Conservation (phyloP, 257 asterid genomes). For the Nyctanthes arbortristis region DNA sequence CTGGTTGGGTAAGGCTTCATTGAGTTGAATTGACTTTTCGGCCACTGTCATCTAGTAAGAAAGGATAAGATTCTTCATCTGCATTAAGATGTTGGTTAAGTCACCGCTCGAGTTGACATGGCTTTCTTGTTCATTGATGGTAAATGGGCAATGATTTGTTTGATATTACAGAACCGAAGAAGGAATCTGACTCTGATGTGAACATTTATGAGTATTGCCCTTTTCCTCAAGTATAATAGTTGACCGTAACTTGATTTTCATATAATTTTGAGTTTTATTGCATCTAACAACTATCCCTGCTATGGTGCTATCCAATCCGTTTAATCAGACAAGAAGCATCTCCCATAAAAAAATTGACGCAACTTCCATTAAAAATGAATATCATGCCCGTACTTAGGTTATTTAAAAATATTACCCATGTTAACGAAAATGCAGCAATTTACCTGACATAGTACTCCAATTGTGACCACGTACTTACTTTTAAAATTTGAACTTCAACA, state of each 20-base stretch:
- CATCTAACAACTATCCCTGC: background rate
- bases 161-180: no score
- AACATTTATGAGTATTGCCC: background rate
- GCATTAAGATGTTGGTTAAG: no score
- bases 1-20: background rate
- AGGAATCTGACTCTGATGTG: no score
- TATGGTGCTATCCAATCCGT: background rate
- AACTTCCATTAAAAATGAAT: no score
- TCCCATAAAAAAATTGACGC: no score
- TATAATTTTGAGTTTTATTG: background rate
- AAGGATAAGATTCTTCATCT: no score
- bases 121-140: no score
- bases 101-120: no score
- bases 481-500: no score
- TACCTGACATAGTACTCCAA: background rate
- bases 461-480: background rate
- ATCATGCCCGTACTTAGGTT: background rate
- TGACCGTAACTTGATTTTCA: background rate
- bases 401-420: background rate
- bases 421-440: background rate
- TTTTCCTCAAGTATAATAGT: background rate
- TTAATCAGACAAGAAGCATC: background rate
- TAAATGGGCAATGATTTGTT: no score
- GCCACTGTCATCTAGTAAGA: no score
- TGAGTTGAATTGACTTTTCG: conserved; percentile 3